Evolutionary conservation across 1,284 basidiomycete genomes (phyloP), one percentile per base, ranked within the genome.

Genomic region (Fistulinella cinereoalba): DNA sequence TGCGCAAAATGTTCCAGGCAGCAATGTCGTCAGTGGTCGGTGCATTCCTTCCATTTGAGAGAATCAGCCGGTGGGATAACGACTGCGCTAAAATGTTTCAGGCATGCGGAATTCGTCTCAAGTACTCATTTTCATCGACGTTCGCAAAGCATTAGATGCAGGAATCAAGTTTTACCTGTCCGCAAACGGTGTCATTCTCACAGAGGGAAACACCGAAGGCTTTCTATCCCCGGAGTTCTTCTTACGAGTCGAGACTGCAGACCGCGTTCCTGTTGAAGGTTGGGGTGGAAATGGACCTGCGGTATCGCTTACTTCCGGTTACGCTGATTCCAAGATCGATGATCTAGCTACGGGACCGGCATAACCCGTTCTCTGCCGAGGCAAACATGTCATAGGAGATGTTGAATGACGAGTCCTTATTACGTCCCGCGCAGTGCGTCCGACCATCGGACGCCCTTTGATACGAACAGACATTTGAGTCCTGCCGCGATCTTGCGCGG

Each of bases 181-280:
- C 1, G 71, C 77, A 2, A 96, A 95, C 54, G 90, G 89, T 3
- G 92, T 95, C 7, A 77, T 96, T 15, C 76, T 96, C 6, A 90
- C 88, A 0, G 77, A 80, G 45, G 93, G 93, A 1, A 71, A 87
- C 46, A 69, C 70, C 22, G 60, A 65, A 3, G 87, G 86, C 0
- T 71, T 79, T 52, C 58, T 91, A 7, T 56, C 68, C 1, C 72
- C 79, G 1, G 60, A 73, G 16, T 88, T 80, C 61, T 93, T 93
- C 63, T 55, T 70, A 19, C 74, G 74, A 15, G 87, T 90, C 1
- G 79, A 82, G 50, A 67, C 62, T 29, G 57, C 62, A 18, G 53
- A 68, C 28, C 57, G 66, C 15, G 52, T 58, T 6, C 58, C 66
- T 4, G 39, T 73, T 9, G 46, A 55, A 5, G 70, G 68, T 13